These are phyloP conservation scores for Leccinellum luteum DNA, from an alignment of 768 basidiomycete genomes.

Conservation along the genomic window DNA sequence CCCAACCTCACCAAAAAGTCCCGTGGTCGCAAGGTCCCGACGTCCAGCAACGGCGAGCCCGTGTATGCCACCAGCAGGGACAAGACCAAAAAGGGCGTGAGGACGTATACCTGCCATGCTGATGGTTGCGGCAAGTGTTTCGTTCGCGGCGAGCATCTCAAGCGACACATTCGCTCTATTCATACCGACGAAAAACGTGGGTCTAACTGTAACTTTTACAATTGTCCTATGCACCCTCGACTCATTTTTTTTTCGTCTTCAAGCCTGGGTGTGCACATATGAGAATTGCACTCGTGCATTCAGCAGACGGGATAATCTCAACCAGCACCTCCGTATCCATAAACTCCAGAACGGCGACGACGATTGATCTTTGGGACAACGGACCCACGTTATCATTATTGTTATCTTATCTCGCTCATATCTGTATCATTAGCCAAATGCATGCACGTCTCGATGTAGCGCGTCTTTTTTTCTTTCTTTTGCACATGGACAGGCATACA, in stretches of 20 bases:
- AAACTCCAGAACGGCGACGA: conserved; percentile 20
- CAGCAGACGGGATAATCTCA: conserved; percentile 73
- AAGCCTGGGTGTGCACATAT: conserved; percentile 46
- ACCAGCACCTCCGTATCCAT: conserved; percentile 72
- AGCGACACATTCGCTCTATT: conserved; percentile 75
- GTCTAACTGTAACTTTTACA: conserved; percentile 26
- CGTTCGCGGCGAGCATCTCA: conserved; percentile 75
- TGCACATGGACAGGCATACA: conserved; percentile 5
- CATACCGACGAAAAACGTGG: conserved; percentile 84
- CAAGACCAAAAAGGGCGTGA: conserved; percentile 33
- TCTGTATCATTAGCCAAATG: not conserved
- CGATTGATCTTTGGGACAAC: not conserved
- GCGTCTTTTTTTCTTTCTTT: not conserved
- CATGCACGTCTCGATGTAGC: not conserved
- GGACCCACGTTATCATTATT: conserved; percentile 14
- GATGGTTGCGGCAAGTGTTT: conserved; percentile 79
- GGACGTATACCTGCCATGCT: conserved; percentile 65
- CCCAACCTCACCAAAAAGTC: conserved; percentile 51
- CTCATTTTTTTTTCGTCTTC: not conserved
- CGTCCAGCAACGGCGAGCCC: conserved; percentile 24
- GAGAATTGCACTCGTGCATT: conserved; percentile 68
- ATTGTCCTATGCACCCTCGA: not conserved
- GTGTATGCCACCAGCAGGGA: conserved; percentile 26
- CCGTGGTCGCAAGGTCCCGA: conserved; percentile 49
- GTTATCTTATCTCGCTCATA: conserved; percentile 9